Percentiles rank a stretch among this genome's conserved stretches.
Evolutionary conservation across 805 yeast species (phyloP).

Genomic region (Candida nanaspora): DNA sequence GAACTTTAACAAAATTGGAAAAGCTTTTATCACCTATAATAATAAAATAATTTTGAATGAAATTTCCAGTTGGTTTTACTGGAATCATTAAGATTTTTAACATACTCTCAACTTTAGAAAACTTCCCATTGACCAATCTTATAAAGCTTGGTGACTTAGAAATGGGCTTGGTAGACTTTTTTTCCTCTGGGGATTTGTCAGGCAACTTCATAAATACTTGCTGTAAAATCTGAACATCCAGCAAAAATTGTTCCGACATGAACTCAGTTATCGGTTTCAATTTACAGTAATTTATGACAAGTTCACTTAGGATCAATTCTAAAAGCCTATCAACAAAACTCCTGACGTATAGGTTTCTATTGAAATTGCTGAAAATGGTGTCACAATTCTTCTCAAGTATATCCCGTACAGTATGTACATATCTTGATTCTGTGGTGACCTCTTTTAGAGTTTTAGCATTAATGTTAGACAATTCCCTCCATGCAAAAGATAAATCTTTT

Average conservation of each 20-base stretch:
- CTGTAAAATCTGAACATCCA: conserved; percentile 66
- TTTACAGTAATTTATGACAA: conserved; percentile 48
- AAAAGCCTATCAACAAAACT: conserved; percentile 71
- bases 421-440: conserved; percentile 70
- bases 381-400: conserved; percentile 38
- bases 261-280: conserved; percentile 65
- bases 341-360: conserved; percentile 64
- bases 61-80: conserved; percentile 53
- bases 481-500: conserved; percentile 55
- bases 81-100: conserved; percentile 62
- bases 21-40: conserved; percentile 59
- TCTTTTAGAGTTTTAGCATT: conserved; percentile 63
- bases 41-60: conserved; percentile 59
- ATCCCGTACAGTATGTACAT: conserved; percentile 50
- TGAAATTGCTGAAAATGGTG: conserved; percentile 47
- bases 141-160: conserved; percentile 17
- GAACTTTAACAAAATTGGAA: conserved; percentile 55
- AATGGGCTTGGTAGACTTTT: conserved; percentile 19
- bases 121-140: conserved; percentile 18
- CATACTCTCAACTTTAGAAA: conserved; percentile 44
- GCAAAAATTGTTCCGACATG: conserved; percentile 71
- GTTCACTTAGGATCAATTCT: conserved; percentile 52
- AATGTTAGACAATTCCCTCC: conserved; percentile 77
- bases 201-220: conserved; percentile 42
- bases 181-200: conserved; percentile 32